Base-by-base conservation (phyloP, 2,329 filamentous ascomycete genomes). In the Tolypocladium inflatum region DNA sequence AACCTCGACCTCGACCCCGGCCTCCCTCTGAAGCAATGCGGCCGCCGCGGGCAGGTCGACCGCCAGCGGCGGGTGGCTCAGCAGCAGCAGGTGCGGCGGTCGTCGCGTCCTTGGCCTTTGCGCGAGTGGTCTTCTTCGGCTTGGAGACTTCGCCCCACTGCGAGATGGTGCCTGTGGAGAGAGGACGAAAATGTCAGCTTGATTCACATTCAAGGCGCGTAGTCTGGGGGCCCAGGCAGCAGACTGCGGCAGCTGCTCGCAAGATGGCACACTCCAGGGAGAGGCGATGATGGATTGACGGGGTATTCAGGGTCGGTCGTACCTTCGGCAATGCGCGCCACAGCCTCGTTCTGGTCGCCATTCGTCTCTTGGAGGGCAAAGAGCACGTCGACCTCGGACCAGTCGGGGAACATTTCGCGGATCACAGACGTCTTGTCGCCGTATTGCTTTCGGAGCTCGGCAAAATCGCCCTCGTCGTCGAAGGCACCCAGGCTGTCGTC, bases 311-410 rank as follows among this genome's bases (percentile, higher is more conserved):
- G 10, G 30, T 57, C 17, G 21, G 26, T 54, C 61, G 51, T 79
- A 91, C 89, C 89, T 74, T 92, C 87, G 67, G 87, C 85, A 73
- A 94, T 93, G 74, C 86, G 86, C 68, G 88, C 86, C 70, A 90
- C 88, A 64, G 89, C 85, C 66, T 83, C 76, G 66, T 88, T 83
- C 68, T 91, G 80, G 74, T 94, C 89, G 67, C 89, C 90, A 67
- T 90, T 83, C 58, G 87, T 88, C 79, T 99, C 94, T 74, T 96
- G 86, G 60, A 99, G 81, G 62, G 92, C 92, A 73, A 94, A 94
- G 63, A 97, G 85, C 63, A 97, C 85, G 73, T 97, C 93, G 73
- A 92, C 90, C 70, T 96, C 90, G 66, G 91, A 93, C 94, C 93
- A 97, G 74, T 91, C 88, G 60, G 90, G 86, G 78, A 96, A 97